Conservation (phyloP, 371 early-diverging fungal genomes). For the Lichtheimia ramosa region DNA sequence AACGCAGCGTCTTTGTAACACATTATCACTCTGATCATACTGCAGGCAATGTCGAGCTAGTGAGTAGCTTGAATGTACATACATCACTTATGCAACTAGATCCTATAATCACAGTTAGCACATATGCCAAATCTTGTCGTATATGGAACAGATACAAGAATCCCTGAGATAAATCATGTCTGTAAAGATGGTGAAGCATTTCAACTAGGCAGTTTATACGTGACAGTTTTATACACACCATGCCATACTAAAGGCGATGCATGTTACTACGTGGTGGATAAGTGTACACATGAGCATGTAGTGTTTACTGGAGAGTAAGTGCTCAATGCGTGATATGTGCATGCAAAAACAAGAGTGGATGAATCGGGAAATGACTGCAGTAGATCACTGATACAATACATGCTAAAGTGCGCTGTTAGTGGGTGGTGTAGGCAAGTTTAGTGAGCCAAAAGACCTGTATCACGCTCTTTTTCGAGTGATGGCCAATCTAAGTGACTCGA, state of each 20-base stretch:
- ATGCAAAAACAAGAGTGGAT: neutral
- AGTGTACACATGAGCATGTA: slow-evolving; percentile 36
- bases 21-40: slow-evolving; percentile 85
- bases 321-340: too few species aligned
- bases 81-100: too few species aligned
- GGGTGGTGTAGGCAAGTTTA: slow-evolving; percentile 87
- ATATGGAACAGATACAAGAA: slow-evolving; percentile 85
- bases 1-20: slow-evolving; percentile 61
- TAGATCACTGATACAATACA: too few species aligned
- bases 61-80: slow-evolving; percentile 18
- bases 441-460: slow-evolving; percentile 92
- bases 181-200: slow-evolving; percentile 77
- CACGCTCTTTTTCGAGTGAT: slow-evolving; percentile 71
- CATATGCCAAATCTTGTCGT: slow-evolving; percentile 72
- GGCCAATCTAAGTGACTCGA: slow-evolving; percentile 76
- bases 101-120: slow-evolving; percentile 16
- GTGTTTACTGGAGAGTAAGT: slow-evolving; percentile 51
- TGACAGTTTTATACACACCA: slow-evolving; percentile 73
- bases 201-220: slow-evolving; percentile 66
- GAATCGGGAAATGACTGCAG: too few species aligned
- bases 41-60: slow-evolving; percentile 71
- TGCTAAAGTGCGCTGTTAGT: slow-evolving; percentile 19
- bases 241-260: slow-evolving; percentile 92
- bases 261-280: slow-evolving; percentile 76
- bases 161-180: slow-evolving; percentile 76